Conservation (phyloP, 768 basidiomycete species). For the Termitomyces eurrhizus region DNA sequence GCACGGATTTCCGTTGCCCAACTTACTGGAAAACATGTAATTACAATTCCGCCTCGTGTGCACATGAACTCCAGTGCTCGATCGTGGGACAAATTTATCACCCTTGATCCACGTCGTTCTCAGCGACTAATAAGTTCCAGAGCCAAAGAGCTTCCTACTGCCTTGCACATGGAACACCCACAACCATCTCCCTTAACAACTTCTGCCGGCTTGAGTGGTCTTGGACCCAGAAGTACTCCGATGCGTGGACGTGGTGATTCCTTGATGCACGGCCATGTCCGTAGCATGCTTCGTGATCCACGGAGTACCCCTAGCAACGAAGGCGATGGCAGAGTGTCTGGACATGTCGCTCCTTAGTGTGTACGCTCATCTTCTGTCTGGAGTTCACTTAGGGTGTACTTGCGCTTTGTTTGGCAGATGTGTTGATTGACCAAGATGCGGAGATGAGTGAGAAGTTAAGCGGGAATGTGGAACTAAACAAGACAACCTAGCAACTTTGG, state of each 20-base stretch:
- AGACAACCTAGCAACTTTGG: too few species aligned
- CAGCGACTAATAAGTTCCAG: background rate
- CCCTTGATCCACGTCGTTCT: background rate
- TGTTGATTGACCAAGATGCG: background rate
- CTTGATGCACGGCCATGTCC: background rate
- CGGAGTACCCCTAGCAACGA: background rate
- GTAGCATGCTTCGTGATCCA: background rate
- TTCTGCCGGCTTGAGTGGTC: background rate
- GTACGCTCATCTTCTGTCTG: background rate
- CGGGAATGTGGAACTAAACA: too few species aligned
- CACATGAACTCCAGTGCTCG: background rate
- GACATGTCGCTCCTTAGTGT: background rate
- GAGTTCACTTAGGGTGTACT: background rate
- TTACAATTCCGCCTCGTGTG: background rate
- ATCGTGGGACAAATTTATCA: background rate
- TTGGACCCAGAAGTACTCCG: background rate
- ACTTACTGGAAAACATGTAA: background rate
- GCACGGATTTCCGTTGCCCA: background rate
- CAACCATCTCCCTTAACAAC: background rate
- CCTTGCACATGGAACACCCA: background rate
- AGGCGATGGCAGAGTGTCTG: background rate
- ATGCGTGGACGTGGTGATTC: background rate
- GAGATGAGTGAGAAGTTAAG: background rate
- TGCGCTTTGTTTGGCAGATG: background rate
- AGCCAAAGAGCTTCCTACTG: background rate